A percentile compares a stretch with the other conserved stretches of the same genome.
These are phyloP conservation scores for Ramularia endophylla DNA, from an alignment of 2,329 filamentous ascomycete genomes.

Conservation along the genomic window DNA sequence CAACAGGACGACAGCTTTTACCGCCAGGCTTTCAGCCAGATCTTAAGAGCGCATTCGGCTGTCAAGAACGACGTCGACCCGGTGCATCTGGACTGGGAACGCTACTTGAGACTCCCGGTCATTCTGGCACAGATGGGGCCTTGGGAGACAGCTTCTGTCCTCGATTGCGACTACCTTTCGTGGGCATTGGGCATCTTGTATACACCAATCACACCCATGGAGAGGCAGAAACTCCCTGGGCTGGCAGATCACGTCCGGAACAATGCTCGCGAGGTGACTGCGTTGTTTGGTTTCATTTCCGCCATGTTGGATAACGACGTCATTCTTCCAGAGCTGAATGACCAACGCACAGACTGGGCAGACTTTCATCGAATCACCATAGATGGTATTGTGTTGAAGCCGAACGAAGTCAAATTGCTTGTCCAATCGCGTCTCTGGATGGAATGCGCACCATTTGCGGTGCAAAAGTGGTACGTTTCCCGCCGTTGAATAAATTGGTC, in stretches of 20 bases:
- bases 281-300: constrained; percentile 14
- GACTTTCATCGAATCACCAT: constrained; percentile 2
- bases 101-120: constrained; percentile 13
- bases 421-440: background rate
- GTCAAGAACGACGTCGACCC: constrained; percentile 1
- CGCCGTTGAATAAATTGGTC: constrained; percentile 5
- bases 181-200: constrained; percentile 16
- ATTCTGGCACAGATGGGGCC: constrained; percentile 11
- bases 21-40: constrained; percentile 4
- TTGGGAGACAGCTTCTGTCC: constrained; percentile 12
- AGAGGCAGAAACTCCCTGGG: constrained; percentile 8
- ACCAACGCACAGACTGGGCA: background rate
- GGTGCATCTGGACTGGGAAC: constrained; percentile 9
- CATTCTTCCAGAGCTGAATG: constrained; percentile 1
- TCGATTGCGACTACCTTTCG: constrained; percentile 16
- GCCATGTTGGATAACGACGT: constrained; percentile 8
- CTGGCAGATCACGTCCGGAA: constrained; percentile 6
- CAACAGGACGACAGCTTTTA: constrained; percentile 11
- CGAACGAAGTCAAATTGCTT: constrained; percentile 4
- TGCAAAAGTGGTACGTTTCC: constrained; percentile 2
- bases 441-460: background rate
- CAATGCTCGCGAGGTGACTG: constrained; percentile 7
- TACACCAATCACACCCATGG: constrained; percentile 4
- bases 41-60: constrained; percentile 11
- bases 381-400: constrained; percentile 4